phyloP scores from a whole-genome alignment of 2,329 filamentous ascomycete species.

The Aspergillus aculeatinus region DNA sequence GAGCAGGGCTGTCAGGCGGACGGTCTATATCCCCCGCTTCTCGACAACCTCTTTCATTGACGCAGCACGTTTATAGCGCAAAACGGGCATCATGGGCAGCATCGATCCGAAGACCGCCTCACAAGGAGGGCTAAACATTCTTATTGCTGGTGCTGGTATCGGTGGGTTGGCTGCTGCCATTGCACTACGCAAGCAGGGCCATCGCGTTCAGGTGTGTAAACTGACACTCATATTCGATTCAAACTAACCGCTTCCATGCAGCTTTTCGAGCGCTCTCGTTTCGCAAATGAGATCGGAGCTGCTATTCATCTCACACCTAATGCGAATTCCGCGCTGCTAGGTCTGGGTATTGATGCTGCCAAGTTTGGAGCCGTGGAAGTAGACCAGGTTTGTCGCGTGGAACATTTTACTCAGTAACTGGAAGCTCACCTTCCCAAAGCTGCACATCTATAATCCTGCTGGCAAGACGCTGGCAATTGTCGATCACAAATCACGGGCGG shows the following conservation, averaged over 20 bases:
- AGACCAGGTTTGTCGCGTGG: conserved; percentile 23
- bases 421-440: conserved; percentile 16
- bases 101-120: conserved; percentile 11
- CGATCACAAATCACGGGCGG: conserved; percentile 20
- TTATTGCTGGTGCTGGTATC: conserved; percentile 37
- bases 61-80: not conserved
- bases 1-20: not conserved
- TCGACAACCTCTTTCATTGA: not conserved
- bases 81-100: conserved; percentile 18
- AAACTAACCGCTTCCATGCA: conserved; percentile 22
- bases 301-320: conserved; percentile 65
- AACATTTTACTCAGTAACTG: not conserved
- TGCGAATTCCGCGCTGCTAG: conserved; percentile 55
- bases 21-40: not conserved
- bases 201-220: conserved; percentile 40
- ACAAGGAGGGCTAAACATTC: conserved; percentile 25
- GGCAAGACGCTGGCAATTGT: conserved; percentile 37
- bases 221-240: not conserved
- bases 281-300: conserved; percentile 58
- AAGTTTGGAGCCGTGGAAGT: conserved; percentile 41
- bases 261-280: conserved; percentile 57
- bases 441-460: conserved; percentile 40
- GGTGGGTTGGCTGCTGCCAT: conserved; percentile 42
- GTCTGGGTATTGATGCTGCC: conserved; percentile 45
- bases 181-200: conserved; percentile 53